Conservation (phyloP, 1,284 basidiomycete species). For the Malassezia sp. region DNA sequence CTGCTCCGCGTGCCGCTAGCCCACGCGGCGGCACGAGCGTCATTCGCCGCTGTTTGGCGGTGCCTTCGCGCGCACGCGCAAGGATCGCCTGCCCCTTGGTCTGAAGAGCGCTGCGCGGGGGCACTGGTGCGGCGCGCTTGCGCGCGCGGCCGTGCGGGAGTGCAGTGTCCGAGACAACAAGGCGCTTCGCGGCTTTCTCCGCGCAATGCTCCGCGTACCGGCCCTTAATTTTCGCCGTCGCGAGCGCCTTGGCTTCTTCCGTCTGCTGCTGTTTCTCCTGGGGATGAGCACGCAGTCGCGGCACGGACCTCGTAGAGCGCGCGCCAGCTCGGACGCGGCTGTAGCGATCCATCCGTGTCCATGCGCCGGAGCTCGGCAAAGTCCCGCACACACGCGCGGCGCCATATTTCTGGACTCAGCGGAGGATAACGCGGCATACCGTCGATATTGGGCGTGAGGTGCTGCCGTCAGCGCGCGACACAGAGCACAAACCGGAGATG, state of each 20-base stretch:
- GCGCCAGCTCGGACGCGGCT: constrained; percentile 26
- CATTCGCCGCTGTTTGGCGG: constrained; percentile 12
- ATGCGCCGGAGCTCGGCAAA: constrained; percentile 30
- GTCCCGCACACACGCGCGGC: constrained; percentile 32
- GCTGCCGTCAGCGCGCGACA: constrained; percentile 10
- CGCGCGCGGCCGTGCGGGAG: neutral
- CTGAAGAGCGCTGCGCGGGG: neutral
- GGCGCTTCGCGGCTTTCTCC: constrained; percentile 29
- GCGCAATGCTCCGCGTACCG: constrained; percentile 32
- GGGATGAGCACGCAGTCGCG: too few species aligned
- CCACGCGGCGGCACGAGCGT: constrained; percentile 6
- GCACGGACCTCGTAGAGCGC: constrained; percentile 19
- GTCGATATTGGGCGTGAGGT: constrained; percentile 23
- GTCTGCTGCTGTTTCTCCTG: constrained; percentile 21
- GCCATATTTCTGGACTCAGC: constrained; percentile 25
- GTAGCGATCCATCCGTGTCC: constrained; percentile 11
- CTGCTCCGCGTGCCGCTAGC: neutral
- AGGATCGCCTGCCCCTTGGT: constrained; percentile 12
- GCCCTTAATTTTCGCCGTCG: constrained; percentile 27
- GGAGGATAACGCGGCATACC: neutral
- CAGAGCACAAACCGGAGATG: constrained; percentile 22
- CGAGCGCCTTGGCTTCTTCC: constrained; percentile 26
- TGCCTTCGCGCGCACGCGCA: constrained; percentile 7
- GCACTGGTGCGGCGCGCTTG: neutral
- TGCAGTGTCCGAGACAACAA: constrained; percentile 22